A percentile compares a stretch with the other conserved stretches of the same genome.
Conservation (phyloP, 495 filamentous ascomycete genomes). For the Tuber brumale region DNA sequence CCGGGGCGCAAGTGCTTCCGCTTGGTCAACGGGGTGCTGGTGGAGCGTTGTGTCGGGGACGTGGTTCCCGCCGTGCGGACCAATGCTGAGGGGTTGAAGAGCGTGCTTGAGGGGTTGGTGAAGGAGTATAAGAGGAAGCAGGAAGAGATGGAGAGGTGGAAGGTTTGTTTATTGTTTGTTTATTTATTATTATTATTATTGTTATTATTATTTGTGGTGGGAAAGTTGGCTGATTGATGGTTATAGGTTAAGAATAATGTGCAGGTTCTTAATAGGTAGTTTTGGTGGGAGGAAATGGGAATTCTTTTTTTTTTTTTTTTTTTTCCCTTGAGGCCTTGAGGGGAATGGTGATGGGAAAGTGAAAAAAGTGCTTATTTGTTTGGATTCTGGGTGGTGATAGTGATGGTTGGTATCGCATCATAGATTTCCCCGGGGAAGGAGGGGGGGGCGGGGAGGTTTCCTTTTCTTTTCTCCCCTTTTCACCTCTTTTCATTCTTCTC, state of each 20-base stretch:
- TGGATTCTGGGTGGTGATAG: neutral
- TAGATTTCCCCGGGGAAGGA: neutral
- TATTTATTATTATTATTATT: conserved; percentile 5
- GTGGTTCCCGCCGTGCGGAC: conserved; percentile 84
- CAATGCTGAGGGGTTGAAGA: conserved; percentile 91
- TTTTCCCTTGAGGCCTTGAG: no score
- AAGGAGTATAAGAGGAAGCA: conserved; percentile 97
- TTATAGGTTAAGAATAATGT: conserved; percentile 96
- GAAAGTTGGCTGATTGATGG: conserved; percentile 11
- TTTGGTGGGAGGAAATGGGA: neutral
- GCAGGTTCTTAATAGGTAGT: conserved; percentile 62
- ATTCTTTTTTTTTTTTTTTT: neutral
- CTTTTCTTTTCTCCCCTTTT: neutral
- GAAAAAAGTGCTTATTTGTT: neutral
- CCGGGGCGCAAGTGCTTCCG: conserved; percentile 93
- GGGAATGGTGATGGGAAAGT: neutral
- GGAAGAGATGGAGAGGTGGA: conserved; percentile 94
- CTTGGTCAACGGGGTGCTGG: conserved; percentile 93
- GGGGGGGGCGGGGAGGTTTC: no score
- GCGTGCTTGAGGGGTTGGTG: conserved; percentile 89
- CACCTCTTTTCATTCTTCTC: neutral
- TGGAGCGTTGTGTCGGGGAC: conserved; percentile 87
- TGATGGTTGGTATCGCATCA: neutral
- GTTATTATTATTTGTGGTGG: conserved; percentile 14
- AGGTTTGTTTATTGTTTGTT: conserved; percentile 54